Base-by-base conservation (phyloP, 139 green algal genomes). In the Raphidocelis subcapitata region DNA sequence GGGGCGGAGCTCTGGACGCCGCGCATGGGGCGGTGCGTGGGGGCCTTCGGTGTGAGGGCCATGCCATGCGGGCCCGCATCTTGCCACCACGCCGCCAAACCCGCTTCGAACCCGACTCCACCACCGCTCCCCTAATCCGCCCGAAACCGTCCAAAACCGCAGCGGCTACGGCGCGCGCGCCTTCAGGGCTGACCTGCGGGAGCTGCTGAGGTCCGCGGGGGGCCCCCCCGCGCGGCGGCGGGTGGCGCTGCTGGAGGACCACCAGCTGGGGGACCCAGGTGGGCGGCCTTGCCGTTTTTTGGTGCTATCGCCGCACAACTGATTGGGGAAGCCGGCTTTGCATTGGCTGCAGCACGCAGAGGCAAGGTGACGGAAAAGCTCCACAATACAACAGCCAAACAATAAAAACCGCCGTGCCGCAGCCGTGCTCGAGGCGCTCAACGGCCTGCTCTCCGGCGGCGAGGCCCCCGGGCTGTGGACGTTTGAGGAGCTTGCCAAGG, bases 401-500 rank as follows among this genome's bases (percentile, higher is more conserved):
- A n/a, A n/a, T n/a, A n/a, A n/a, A n/a, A n/a, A n/a, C n/a, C n/a
- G n/a, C n/a, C n/a, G n/a, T n/a, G 49, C 29, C 12, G 23, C 44
- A 75, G 69, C 37, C 41, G 81, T 94, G 35, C 82, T 93, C 55
- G 83, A 93, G 77, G 73, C 75, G 28, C 55, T 93, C 32, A 92
- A 93, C 84, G 76, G 73, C 29, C 57, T 94, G 65, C 81, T 95
- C 21, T 82, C 70, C 44, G 84, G 85, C 28, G 89, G 87, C 8
- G 86, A 95, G 80, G 79, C 95, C 29, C 86, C 87, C 36, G 91
- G 91, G 3, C 83, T 95, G 35, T 93, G 93, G 73, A 80, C 76
- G 1, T 69, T 80, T n/a, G 90, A 94, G 62, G 91, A 96, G 83
- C 80, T 92, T 49, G 82, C 90, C 36, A 87, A 86, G 72, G 80